These are phyloP conservation scores for Rhizopus microsporus DNA, from an alignment of 371 early-diverging fungal species.

Conservation along the genomic window DNA sequence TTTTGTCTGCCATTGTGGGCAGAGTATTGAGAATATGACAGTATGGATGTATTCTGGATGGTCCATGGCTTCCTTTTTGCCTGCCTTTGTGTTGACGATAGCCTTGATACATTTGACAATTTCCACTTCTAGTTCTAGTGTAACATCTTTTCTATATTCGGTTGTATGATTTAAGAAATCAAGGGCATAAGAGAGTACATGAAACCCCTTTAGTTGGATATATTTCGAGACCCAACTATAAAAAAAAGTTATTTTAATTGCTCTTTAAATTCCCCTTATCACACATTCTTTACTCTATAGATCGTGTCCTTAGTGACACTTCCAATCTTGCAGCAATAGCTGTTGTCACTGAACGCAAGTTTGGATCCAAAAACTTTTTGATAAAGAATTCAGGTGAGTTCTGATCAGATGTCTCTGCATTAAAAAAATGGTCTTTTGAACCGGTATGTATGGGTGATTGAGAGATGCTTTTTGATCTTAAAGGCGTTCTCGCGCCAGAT, in stretches of 20 bases:
- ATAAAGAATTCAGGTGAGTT: conserved; percentile 50
- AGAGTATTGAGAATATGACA: conserved; percentile 71
- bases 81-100: conserved; percentile 66
- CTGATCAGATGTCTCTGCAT: conserved; percentile 17
- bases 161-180: conserved; percentile 48
- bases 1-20: conserved; percentile 70
- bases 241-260: background rate
- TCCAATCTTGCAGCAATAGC: conserved; percentile 41
- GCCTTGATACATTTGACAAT: conserved; percentile 75
- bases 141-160: conserved; percentile 50
- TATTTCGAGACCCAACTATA: conserved; percentile 53
- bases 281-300: conserved; percentile 38
- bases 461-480: conserved; percentile 1
- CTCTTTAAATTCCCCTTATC: background rate
- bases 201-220: conserved; percentile 68
- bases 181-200: conserved; percentile 60
- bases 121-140: conserved; percentile 71
- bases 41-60: conserved; percentile 65
- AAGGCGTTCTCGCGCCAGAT: conserved; percentile 2
- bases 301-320: conserved; percentile 46
- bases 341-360: conserved; percentile 40
- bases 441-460: conserved; percentile 2
- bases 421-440: conserved; percentile 7
- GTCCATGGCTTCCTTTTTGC: conserved; percentile 69
- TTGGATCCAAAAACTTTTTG: conserved; percentile 42